Conservation (phyloP, 208 protist species). For the Leishmania martiniquensis region DNA sequence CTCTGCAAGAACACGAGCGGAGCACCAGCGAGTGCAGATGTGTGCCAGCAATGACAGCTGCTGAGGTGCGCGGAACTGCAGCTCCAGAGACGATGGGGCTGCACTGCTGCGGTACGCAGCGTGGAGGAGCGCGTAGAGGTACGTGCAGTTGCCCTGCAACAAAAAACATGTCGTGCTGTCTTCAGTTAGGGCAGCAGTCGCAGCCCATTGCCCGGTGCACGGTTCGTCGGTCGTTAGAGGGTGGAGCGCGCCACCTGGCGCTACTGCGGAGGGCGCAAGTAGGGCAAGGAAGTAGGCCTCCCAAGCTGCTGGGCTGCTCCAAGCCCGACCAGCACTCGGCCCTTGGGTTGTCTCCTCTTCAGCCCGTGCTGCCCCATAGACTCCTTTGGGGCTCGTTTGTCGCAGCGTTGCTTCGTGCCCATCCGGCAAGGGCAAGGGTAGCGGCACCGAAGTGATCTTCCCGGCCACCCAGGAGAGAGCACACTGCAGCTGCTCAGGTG, state of each 20-base stretch:
- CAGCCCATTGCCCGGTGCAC: neutral
- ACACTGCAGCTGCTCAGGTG: slow-evolving; percentile 23
- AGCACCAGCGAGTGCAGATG: slow-evolving; percentile 24
- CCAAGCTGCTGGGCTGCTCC: neutral
- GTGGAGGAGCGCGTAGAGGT: slow-evolving; percentile 27
- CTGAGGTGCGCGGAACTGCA: slow-evolving; percentile 6
- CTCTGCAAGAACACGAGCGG: slow-evolving; percentile 10
- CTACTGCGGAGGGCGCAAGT: neutral
- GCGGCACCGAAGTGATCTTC: slow-evolving; percentile 1
- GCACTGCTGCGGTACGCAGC: slow-evolving; percentile 12
- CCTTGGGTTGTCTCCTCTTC: neutral
- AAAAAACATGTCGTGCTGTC: slow-evolving; percentile 18
- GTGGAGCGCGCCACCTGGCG: neutral
- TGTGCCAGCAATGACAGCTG: slow-evolving; percentile 18
- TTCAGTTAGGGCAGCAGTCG: neutral
- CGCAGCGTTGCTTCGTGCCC: neutral
- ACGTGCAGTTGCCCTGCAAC: slow-evolving; percentile 17
- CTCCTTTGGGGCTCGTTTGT: neutral
- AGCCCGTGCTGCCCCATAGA: neutral
- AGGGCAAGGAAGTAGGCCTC: slow-evolving; percentile 2
- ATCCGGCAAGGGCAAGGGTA: neutral
- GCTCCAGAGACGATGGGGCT: slow-evolving; percentile 11
- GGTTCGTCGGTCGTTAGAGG: neutral
- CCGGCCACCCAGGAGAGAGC: slow-evolving; percentile 27
- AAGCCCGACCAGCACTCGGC: neutral